Evolutionary conservation across 2,329 filamentous ascomycete genomes (phyloP), one percentile per base, ranked within the genome.

Genomic region (Grosmannia serpens): DNA sequence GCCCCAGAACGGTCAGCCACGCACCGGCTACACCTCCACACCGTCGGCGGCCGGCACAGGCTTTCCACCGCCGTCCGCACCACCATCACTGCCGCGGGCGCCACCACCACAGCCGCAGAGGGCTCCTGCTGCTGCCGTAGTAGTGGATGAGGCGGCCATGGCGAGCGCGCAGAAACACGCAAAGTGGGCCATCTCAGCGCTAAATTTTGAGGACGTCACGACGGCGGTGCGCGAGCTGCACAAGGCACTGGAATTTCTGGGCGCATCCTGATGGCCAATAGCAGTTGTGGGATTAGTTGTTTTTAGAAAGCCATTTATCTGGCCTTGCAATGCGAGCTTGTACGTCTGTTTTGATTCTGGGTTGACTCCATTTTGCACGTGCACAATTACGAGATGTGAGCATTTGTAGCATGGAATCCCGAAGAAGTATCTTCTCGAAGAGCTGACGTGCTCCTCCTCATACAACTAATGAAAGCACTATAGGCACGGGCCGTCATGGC

Each of bases 201-300:
- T 99, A 53, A 96, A 96, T 66, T 99, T 99, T 71, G 94, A 99
- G 65, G 94, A 99, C 69, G 88, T 95, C 1, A 79, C 86, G 1
- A 99, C 94, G 0, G 94, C 94, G 0, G 85, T 97, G 5, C 85
- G 86, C 67, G 91, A 99, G 68, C 71, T 99, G 62, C 82, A 83
- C 56, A 84, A 82, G 60, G 94, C 94, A 3, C 73, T 99, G 62
- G 76, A 81, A 58, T 74, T 77, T 22, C 73, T 96, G 54, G 89
- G 89, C 2, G 87, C 84, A 15, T 74, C 74, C 44, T 86, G 67
- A 71, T 13, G 24, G 38, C 15, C n/a, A 7, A 13, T 26, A 10
- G 44, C n/a, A 8, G 2, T n/a, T 35, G 11, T 11, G 33, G 33
- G 33, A 35, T 22, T n/a, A 22, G 8, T 20, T 7, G 4, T n/a